A percentile compares a stretch with the other conserved stretches of the same genome.
phyloP scores from a whole-genome alignment of 2,329 filamentous ascomycete genomes.

The Penicillium sp. region DNA sequence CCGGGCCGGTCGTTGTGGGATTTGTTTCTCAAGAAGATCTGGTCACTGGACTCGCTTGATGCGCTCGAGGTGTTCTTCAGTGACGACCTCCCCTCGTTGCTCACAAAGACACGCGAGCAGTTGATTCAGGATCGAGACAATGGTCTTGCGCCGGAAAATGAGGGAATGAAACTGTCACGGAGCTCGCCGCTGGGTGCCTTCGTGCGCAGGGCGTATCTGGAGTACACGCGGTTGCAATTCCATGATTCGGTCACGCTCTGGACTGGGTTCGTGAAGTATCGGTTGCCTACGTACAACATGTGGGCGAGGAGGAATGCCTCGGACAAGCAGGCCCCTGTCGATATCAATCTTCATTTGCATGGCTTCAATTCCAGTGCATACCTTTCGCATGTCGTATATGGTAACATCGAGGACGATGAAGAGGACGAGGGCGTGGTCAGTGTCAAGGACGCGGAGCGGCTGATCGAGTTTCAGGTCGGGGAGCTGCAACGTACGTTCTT shows the following conservation, averaged over 20 bases:
- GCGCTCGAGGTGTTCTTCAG: conserved; percentile 77
- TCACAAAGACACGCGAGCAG: conserved; percentile 67
- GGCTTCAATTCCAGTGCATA: conserved; percentile 56
- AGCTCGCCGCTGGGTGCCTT: conserved; percentile 82
- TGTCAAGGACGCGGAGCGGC: conserved; percentile 75
- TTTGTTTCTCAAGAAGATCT: conserved; percentile 76
- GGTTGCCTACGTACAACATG: conserved; percentile 69
- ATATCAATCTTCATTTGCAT: conserved; percentile 64
- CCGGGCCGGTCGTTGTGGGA: conserved; percentile 88
- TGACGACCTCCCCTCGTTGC: conserved; percentile 55
- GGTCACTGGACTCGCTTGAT: conserved; percentile 81
- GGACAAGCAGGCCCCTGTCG: conserved; percentile 56
- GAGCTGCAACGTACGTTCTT: conserved; percentile 73
- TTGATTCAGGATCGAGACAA: conserved; percentile 59
- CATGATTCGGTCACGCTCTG: conserved; percentile 77
- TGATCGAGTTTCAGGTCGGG: conserved; percentile 86
- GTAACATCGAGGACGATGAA: conserved; percentile 48
- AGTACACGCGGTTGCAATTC: conserved; percentile 80
- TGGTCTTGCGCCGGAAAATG: conserved; percentile 53
- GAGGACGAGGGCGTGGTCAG: conserved; percentile 60
- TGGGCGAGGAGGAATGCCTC: conserved; percentile 61
- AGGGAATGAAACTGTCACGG: conserved; percentile 66
- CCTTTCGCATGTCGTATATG: conserved; percentile 57
- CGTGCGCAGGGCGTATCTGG: conserved; percentile 73
- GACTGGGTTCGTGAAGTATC: conserved; percentile 79